Conservation (phyloP, 768 basidiomycete genomes). For the Ephemerocybe angulata region DNA sequence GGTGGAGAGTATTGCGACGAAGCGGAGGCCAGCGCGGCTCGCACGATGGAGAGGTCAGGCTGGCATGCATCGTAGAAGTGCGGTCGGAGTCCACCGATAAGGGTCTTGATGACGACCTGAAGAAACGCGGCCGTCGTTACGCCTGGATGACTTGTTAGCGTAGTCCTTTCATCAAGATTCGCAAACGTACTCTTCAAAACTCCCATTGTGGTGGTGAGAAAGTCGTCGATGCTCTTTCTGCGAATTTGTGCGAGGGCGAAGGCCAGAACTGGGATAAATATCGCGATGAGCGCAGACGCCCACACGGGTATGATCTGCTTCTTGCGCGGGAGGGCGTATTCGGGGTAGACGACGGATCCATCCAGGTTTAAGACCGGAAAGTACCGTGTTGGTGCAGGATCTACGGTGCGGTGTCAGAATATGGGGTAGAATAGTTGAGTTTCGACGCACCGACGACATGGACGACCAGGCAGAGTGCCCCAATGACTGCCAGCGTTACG, state of each 20-base stretch:
- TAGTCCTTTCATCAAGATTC: not conserved
- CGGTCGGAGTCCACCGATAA: constrained; percentile 48
- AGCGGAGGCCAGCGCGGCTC: constrained; percentile 43
- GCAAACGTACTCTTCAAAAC: constrained; percentile 46
- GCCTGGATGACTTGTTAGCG: constrained; percentile 13
- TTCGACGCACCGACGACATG: constrained; percentile 43
- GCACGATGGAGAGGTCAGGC: constrained; percentile 33
- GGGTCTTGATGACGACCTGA: constrained; percentile 54
- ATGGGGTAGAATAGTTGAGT: not conserved
- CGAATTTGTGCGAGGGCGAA: constrained; percentile 53
- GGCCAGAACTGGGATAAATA: constrained; percentile 53
- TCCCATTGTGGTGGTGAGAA: constrained; percentile 50
- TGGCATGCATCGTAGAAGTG: constrained; percentile 53
- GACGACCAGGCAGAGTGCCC: constrained; percentile 49
- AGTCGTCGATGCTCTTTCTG: constrained; percentile 40
- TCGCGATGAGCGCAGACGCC: constrained; percentile 48
- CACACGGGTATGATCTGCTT: constrained; percentile 55
- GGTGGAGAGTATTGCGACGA: too few relatives aligned
- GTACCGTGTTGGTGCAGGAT: constrained; percentile 40
- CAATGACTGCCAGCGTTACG: constrained; percentile 56
- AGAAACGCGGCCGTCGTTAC: constrained; percentile 28
- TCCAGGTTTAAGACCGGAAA: constrained; percentile 44
- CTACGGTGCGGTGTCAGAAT: constrained; percentile 12
- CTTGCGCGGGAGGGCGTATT: constrained; percentile 48
- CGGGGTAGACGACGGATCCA: constrained; percentile 49